A percentile compares a stretch with the other conserved stretches of the same genome.
Conservation (phyloP, 495 filamentous ascomycete species). For the Penicillium fimorum region DNA sequence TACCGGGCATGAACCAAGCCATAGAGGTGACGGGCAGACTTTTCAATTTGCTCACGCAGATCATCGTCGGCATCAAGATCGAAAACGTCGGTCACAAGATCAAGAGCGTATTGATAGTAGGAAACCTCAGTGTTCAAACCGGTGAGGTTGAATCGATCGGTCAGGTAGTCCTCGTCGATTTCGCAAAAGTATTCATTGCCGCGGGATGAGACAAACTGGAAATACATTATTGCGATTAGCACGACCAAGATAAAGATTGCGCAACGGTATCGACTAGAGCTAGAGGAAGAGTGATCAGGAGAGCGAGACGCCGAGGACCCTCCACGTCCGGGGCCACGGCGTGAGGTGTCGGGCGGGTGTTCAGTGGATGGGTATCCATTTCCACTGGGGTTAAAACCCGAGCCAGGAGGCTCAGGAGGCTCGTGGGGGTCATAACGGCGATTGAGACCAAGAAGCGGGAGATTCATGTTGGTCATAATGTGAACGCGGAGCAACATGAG, state of each 20-base stretch:
- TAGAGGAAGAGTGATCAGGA: neutral
- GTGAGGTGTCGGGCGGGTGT: neutral
- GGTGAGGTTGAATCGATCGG: slow-evolving; percentile 97
- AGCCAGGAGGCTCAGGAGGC: neutral
- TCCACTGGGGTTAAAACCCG: neutral
- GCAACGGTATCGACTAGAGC: neutral
- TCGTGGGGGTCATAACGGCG: too few relatives aligned
- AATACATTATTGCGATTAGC: slow-evolving; percentile 20
- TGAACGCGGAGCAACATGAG: too few relatives aligned
- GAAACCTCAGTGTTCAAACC: slow-evolving; percentile 96
- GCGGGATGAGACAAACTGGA: slow-evolving; percentile 91
- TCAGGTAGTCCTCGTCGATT: slow-evolving; percentile 98
- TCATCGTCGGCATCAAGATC: slow-evolving; percentile 99
- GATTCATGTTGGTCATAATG: too few relatives aligned
- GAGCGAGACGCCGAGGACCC: neutral
- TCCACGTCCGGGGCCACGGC: neutral
- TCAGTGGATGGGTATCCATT: neutral
- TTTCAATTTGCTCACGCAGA: slow-evolving; percentile 96
- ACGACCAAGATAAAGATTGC: neutral
- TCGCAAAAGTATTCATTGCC: slow-evolving; percentile 99
- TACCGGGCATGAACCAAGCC: slow-evolving; percentile 95
- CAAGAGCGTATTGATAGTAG: slow-evolving; percentile 98
- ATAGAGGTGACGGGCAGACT: slow-evolving; percentile 93
- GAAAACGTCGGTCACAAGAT: slow-evolving; percentile 99
- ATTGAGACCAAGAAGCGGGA: too few relatives aligned